A percentile compares a stretch with the other conserved stretches of the same genome.
Conservation (phyloP, 2,329 filamentous ascomycete genomes). For the Aspergillus fumigatus region DNA sequence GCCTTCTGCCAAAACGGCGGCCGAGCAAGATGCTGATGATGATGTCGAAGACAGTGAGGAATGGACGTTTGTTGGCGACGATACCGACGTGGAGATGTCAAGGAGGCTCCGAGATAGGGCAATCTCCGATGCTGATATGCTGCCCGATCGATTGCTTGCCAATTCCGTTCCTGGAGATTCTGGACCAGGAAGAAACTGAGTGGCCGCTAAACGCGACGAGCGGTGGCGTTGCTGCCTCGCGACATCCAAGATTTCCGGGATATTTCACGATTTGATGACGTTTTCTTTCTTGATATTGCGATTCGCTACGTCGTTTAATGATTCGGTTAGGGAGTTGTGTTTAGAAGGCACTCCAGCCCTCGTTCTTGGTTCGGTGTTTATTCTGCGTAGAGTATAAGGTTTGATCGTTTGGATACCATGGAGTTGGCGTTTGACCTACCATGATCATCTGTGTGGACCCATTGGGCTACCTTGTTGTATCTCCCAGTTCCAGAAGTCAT, state of each 20-base stretch:
- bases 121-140: constrained; percentile 21
- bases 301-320: neutral
- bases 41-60: constrained; percentile 67
- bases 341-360: neutral
- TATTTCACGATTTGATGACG: neutral
- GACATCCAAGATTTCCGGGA: neutral
- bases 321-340: neutral
- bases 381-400: constrained; percentile 3
- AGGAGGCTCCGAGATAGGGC: constrained; percentile 30
- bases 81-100: constrained; percentile 44
- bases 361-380: neutral
- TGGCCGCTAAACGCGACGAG: neutral
- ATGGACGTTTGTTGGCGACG: constrained; percentile 83
- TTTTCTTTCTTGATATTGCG: neutral
- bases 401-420: neutral
- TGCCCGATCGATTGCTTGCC: constrained; percentile 13
- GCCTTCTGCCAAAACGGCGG: constrained; percentile 31
- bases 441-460: neutral
- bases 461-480: neutral
- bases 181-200: neutral
- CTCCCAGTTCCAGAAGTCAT: no score
- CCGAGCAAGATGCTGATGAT: constrained; percentile 39
- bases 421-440: neutral
- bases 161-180: neutral
- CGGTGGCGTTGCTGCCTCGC: neutral